Conservation (phyloP, 176 grass and related monocot species). For the Zea luxurians region DNA sequence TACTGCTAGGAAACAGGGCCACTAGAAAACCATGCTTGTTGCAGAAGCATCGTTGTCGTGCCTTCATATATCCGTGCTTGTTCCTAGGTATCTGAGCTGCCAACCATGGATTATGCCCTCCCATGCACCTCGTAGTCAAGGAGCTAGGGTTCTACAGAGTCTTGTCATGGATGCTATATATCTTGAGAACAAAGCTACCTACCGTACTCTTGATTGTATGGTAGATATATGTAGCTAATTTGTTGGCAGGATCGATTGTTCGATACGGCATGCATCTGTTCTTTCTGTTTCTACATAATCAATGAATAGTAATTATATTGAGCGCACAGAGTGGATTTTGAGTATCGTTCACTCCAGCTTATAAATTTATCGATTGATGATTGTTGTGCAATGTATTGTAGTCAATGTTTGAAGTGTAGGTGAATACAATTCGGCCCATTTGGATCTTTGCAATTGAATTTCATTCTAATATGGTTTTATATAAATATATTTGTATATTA, state of each 20-base stretch:
- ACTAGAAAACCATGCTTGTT: conserved; percentile 45
- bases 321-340: conserved; percentile 21
- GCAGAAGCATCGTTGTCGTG: conserved; percentile 39
- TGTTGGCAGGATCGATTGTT: conserved; percentile 37
- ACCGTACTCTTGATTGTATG: conserved; percentile 31
- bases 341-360: conserved; percentile 26
- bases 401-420: neutral
- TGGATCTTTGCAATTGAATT: no score
- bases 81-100: conserved; percentile 33
- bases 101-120: conserved; percentile 33
- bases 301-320: conserved; percentile 10
- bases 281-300: conserved; percentile 19
- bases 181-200: conserved; percentile 55
- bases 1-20: conserved; percentile 28
- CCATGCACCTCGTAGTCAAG: conserved; percentile 49
- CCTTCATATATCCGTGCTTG: conserved; percentile 23
- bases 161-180: conserved; percentile 41
- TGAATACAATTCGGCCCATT: no score
- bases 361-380: neutral
- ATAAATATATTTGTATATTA: no score
- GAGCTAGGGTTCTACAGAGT: conserved; percentile 39
- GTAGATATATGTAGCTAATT: conserved; percentile 33
- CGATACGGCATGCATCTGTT: conserved; percentile 15
- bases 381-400: neutral
- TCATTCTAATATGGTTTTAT: no score